Evolutionary conservation across 257 asterid genomes (phyloP).

Genomic region (Fraxinus americana): DNA sequence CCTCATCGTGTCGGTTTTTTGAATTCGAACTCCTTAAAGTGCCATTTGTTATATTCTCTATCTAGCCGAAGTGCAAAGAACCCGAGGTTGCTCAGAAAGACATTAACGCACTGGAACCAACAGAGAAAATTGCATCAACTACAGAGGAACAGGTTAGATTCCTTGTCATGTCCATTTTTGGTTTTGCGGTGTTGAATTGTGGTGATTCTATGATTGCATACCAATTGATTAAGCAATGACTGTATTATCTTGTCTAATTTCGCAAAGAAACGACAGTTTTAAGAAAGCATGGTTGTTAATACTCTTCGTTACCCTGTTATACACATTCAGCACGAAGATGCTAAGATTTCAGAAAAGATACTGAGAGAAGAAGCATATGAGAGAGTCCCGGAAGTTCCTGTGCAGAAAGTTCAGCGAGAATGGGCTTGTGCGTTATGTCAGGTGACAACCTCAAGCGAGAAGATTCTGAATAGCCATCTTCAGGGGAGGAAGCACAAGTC

Average conservation of each 20-base stretch:
- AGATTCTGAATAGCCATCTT: conserved; percentile 31
- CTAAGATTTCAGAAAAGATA: conserved; percentile 16
- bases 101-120: conserved; percentile 2
- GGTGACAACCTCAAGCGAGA: conserved; percentile 28
- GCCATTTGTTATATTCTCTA: background rate
- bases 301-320: background rate
- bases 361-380: conserved; percentile 14
- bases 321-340: conserved; percentile 16
- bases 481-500: conserved; percentile 38
- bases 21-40: background rate
- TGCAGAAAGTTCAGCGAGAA: conserved; percentile 20
- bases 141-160: conserved; percentile 20
- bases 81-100: conserved; percentile 13
- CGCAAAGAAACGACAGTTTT: too few relatives aligned
- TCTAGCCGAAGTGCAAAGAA: background rate
- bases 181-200: background rate
- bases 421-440: conserved; percentile 44
- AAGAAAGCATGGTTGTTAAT: background rate
- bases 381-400: background rate
- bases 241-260: too few relatives aligned
- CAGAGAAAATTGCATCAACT: background rate
- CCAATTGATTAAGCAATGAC: background rate
- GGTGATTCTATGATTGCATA: background rate
- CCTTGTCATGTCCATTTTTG: background rate
- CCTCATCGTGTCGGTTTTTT: background rate